Base-by-base conservation (phyloP, 1,284 basidiomycete species). In the Farysia itapuensis region DNA sequence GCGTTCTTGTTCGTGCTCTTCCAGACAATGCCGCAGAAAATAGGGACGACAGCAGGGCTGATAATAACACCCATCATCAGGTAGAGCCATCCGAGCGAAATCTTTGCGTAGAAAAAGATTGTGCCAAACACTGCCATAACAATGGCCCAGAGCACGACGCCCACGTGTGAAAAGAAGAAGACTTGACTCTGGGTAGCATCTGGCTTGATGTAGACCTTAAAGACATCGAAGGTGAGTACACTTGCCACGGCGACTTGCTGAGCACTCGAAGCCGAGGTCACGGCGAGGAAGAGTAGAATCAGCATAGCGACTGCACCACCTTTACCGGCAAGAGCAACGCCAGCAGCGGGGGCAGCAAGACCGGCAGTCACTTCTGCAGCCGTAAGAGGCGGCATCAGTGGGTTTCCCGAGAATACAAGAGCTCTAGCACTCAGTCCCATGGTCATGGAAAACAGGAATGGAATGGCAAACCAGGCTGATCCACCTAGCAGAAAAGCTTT, bases 401-500 rank as follows among this genome's bases (percentile, higher is more conserved):
- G 59, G 9, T 63, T 43, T 4, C 57, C 65, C 1, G 54, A 58
- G 44, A 40, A 58, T 11, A 39, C 30, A 2, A 84, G 77, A 1
- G 80, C 83, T n/a, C 82, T 77, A 0, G 82, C 82, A 15, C 81
- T 79, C 6, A 84, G 77, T 6, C 84, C 84, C 40, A 84, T 77
- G 41, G 81, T 82, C 20, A 83, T 83, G 2, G 81, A 83, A 57
- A 84, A 84, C 0, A 81, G 79, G 74, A 82, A 83, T 4, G 84
- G 84, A 4, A 85, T 81, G 4, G 82, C 81, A 45, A 84, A 84
- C 84, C 84, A 85, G 0, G 83, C 83, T 19, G 92, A 75, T n/a
- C 91, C 91, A 36, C 90, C 91, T 18, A 90, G 81, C 8, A 94
- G 79, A 78, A 91, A 95, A 0, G 89, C 91, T 75, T 88, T 89